These are phyloP conservation scores for Symmetrospora coprosmae DNA, from an alignment of 768 basidiomycete genomes.

Conservation along the genomic window DNA sequence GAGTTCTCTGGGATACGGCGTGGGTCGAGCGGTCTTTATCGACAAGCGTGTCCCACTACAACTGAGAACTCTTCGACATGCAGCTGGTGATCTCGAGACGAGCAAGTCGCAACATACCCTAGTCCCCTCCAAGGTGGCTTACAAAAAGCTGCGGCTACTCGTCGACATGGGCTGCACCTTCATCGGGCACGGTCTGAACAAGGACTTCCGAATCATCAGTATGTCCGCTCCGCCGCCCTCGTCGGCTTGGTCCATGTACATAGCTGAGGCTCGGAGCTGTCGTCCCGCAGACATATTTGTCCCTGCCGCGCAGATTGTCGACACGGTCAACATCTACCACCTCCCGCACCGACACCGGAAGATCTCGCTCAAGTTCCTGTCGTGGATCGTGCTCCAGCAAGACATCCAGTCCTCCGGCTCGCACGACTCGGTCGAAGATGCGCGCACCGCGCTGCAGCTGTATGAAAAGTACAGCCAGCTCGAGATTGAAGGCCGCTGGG, in stretches of 20 bases:
- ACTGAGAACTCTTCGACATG: background rate
- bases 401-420: conserved; percentile 74
- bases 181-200: conserved; percentile 89
- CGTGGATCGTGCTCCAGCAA: conserved; percentile 83
- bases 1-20: conserved; percentile 93
- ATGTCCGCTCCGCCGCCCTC: conserved; percentile 34
- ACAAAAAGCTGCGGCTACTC: conserved; percentile 84
- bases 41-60: background rate
- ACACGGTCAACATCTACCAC: conserved; percentile 95
- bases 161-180: conserved; percentile 94
- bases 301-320: conserved; percentile 85
- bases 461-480: conserved; percentile 61
- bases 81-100: conserved; percentile 87
- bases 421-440: conserved; percentile 98
- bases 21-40: conserved; percentile 38
- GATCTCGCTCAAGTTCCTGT: conserved; percentile 76
- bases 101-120: conserved; percentile 67
- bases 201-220: conserved; percentile 99
- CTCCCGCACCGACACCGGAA: conserved; percentile 65
- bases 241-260: background rate
- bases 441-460: conserved; percentile 65
- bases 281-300: conserved; percentile 86
- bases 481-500: conserved; percentile 62
- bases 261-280: too few relatives aligned
- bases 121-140: conserved; percentile 91